Evolutionary conservation across 495 filamentous ascomycete species (phyloP).

Genomic region (Penicillium odoratum): DNA sequence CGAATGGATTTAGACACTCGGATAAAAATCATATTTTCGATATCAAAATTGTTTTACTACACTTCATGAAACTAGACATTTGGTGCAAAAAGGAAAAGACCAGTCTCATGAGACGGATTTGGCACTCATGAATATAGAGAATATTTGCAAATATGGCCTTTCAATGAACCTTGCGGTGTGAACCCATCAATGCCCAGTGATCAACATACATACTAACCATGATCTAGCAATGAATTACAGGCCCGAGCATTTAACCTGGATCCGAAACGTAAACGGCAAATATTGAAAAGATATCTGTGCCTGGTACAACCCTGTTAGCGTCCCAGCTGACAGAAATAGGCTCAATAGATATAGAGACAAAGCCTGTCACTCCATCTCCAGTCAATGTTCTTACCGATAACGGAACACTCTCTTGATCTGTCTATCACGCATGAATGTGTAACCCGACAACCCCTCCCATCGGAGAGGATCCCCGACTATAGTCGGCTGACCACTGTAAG

Average conservation of each 20-base stretch:
- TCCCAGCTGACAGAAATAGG: not conserved
- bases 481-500: constrained; percentile 14
- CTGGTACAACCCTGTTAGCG: not conserved
- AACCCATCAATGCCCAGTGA: too few species aligned
- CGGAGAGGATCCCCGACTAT: constrained; percentile 21
- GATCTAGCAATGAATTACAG: not conserved
- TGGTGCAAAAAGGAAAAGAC: too few species aligned
- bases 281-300: not conserved
- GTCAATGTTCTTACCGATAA: not conserved
- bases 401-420: constrained; percentile 9
- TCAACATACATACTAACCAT: too few species aligned
- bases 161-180: too few species aligned
- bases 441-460: constrained; percentile 17
- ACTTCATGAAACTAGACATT: not conserved
- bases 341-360: not conserved
- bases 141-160: too few species aligned
- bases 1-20: not conserved
- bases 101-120: too few species aligned
- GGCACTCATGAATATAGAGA: too few species aligned
- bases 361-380: not conserved
- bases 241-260: too few species aligned
- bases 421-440: not conserved
- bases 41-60: not conserved
- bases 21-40: not conserved
- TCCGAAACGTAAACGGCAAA: not conserved